Evolutionary conservation across 352 stramenopile species (phyloP).

Genomic region (Phytophthora vignae): DNA sequence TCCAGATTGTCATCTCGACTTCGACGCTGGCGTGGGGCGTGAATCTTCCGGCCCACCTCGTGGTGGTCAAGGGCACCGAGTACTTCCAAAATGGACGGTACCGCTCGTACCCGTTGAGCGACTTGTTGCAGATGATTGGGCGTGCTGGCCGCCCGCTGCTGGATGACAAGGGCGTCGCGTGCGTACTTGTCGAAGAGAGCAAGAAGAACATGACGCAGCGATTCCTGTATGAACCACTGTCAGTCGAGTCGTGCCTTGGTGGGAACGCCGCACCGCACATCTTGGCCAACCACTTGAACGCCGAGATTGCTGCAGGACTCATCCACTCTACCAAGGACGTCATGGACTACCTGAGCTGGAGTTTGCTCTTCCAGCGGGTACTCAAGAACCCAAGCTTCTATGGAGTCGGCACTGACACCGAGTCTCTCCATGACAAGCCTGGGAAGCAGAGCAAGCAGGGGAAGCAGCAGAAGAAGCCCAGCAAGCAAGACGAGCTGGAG

Average conservation of each 20-base stretch:
- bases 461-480: slow-evolving; percentile 27
- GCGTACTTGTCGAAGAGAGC: slow-evolving; percentile 96
- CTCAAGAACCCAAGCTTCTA: slow-evolving; percentile 98
- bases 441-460: slow-evolving; percentile 33
- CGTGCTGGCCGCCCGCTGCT: slow-evolving; percentile 96
- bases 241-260: slow-evolving; percentile 96
- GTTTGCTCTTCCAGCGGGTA: slow-evolving; percentile 96
- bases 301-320: slow-evolving; percentile 94
- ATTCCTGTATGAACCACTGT: slow-evolving; percentile 98
- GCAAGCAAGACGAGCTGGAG: slow-evolving; percentile 44
- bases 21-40: slow-evolving; percentile 95
- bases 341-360: slow-evolving; percentile 98
- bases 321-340: slow-evolving; percentile 91
- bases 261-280: slow-evolving; percentile 68
- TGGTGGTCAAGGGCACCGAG: slow-evolving; percentile 99
- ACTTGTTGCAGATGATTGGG: slow-evolving; percentile 99
- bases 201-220: slow-evolving; percentile 99
- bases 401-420: slow-evolving; percentile 54
- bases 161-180: slow-evolving; percentile 95
- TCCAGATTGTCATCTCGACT: slow-evolving; percentile 96
- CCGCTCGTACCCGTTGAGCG: slow-evolving; percentile 98
- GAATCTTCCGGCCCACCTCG: slow-evolving; percentile 98
- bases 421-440: slow-evolving; percentile 5
- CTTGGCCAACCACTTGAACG: slow-evolving; percentile 95
- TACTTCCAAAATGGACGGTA: slow-evolving; percentile 96